Evolutionary conservation across 352 stramenopile genomes (phyloP).

Genomic region (Phytophthora kernoviae): DNA sequence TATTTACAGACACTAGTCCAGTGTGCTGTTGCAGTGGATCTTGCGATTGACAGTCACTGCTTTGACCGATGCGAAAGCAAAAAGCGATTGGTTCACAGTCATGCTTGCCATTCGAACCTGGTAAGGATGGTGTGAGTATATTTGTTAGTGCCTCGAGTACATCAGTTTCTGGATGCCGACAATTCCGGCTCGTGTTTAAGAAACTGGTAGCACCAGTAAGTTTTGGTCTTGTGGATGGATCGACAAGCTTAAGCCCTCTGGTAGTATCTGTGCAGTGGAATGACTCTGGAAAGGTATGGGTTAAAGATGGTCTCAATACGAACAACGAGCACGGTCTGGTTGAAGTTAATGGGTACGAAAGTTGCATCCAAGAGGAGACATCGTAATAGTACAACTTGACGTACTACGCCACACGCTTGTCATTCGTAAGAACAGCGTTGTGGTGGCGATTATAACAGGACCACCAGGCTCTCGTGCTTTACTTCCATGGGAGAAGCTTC

Average conservation of each 20-base stretch:
- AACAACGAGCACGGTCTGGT: conserved; percentile 8
- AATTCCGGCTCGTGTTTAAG: conserved; percentile 34
- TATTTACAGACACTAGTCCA: conserved; percentile 69
- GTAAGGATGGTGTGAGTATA: conserved; percentile 4
- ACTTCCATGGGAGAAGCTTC: conserved; percentile 24
- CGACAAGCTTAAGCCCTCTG: conserved; percentile 1
- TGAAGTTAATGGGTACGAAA: conserved; percentile 21
- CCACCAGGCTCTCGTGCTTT: conserved; percentile 24
- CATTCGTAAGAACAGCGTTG: conserved; percentile 49
- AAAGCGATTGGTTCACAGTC: neutral
- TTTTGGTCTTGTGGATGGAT: conserved; percentile 25
- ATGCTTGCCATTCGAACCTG: conserved; percentile 10
- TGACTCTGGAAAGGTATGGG: conserved; percentile 18
- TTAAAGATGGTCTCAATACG: conserved; percentile 9
- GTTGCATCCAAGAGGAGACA: conserved; percentile 42
- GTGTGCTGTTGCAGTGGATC: conserved; percentile 58
- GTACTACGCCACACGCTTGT: conserved; percentile 28
- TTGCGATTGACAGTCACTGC: conserved; percentile 53
- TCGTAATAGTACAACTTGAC: conserved; percentile 50
- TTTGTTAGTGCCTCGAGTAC: conserved; percentile 20
- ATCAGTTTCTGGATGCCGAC: conserved; percentile 16
- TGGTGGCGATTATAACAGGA: conserved; percentile 22
- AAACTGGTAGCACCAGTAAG: conserved; percentile 27
- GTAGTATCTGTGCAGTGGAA: conserved; percentile 31
- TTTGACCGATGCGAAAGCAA: conserved; percentile 6